phyloP scores from a whole-genome alignment of 2,329 filamentous ascomycete genomes.

The Talaromyces sp. region DNA sequence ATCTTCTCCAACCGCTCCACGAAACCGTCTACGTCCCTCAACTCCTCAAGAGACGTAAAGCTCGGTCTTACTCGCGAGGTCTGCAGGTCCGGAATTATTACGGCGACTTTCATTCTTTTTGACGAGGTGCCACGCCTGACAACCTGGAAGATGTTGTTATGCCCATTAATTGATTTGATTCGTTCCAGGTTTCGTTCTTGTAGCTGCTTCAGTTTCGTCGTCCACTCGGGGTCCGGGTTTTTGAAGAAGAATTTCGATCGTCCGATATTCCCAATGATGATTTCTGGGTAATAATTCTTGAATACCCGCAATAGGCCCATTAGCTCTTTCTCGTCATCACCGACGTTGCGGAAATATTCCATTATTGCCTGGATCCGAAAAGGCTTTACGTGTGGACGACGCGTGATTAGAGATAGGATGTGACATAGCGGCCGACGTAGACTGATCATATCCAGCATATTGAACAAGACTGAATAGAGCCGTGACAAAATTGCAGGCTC shows the following conservation, averaged over 20 bases:
- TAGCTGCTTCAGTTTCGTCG: conserved; percentile 62
- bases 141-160: conserved; percentile 60
- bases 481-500: conserved; percentile 61
- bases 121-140: conserved; percentile 49
- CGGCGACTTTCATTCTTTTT: conserved; percentile 50
- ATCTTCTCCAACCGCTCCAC: conserved; percentile 72
- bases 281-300: conserved; percentile 88
- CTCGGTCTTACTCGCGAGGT: conserved; percentile 68
- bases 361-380: conserved; percentile 74
- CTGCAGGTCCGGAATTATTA: conserved; percentile 64
- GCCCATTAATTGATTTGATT: conserved; percentile 43
- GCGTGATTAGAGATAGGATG: conserved; percentile 72
- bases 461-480: conserved; percentile 74
- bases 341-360: conserved; percentile 47
- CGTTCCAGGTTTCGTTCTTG: conserved; percentile 55
- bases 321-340: conserved; percentile 69
- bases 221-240: conserved; percentile 76
- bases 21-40: conserved; percentile 67
- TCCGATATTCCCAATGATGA: conserved; percentile 69
- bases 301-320: conserved; percentile 74
- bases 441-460: conserved; percentile 74
- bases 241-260: conserved; percentile 41
- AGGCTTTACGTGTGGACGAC: conserved; percentile 77
- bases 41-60: conserved; percentile 64
- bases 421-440: conserved; percentile 70